Evolutionary conservation across 805 yeast genomes (phyloP).

Genomic region (Nakazawaea laoshanensis): DNA sequence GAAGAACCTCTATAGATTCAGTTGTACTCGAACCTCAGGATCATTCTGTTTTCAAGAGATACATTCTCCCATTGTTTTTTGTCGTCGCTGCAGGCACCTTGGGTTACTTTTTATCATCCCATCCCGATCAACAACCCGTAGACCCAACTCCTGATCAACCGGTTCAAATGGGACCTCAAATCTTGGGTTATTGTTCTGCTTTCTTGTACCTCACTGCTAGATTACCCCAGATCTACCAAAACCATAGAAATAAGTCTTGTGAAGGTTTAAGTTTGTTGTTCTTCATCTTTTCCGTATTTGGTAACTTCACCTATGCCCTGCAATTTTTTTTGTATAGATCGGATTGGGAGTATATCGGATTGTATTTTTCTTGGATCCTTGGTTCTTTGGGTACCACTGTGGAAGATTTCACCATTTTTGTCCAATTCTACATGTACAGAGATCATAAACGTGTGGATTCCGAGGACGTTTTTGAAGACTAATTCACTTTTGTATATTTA

Average conservation of each 20-base stretch:
- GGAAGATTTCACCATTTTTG: constrained; percentile 59
- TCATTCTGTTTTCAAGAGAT: constrained; percentile 38
- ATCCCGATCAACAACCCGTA: constrained; percentile 13
- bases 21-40: constrained; percentile 37
- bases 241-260: constrained; percentile 69
- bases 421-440: constrained; percentile 58
- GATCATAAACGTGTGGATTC: constrained; percentile 12
- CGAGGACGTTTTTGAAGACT: constrained; percentile 5
- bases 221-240: constrained; percentile 77
- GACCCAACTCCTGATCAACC: constrained; percentile 10
- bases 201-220: constrained; percentile 62
- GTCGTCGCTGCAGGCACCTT: constrained; percentile 55
- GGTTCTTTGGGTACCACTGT: constrained; percentile 73
- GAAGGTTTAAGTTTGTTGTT: constrained; percentile 80
- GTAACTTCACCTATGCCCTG: constrained; percentile 67
- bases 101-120: constrained; percentile 48
- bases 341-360: constrained; percentile 48
- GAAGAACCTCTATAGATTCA: constrained; percentile 44
- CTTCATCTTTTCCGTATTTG: constrained; percentile 65
- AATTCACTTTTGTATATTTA: too few species aligned
- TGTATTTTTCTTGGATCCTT: constrained; percentile 68
- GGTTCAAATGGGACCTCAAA: constrained; percentile 43
- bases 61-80: constrained; percentile 50
- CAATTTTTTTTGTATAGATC: constrained; percentile 61
- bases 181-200: constrained; percentile 67